Evolutionary conservation across 495 filamentous ascomycete genomes (phyloP), one percentile per base, ranked within the genome.

Genomic region (Glarea lozoyensis): DNA sequence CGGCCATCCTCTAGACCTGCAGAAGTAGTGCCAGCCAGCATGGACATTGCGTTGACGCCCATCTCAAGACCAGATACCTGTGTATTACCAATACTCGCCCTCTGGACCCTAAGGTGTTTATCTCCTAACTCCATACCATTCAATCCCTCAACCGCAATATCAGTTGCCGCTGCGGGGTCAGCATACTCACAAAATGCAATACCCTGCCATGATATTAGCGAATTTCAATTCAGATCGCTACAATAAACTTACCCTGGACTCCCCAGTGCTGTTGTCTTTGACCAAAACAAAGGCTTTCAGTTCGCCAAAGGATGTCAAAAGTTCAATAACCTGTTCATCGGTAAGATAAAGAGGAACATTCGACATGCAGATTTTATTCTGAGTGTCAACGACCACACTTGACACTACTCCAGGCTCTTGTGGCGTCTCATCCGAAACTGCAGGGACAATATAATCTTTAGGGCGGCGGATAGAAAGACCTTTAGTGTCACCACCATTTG

Each of bases 11-110:
- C 85, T 27, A 83, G 59, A 46, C 88, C 82, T 32, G 72, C 70
- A 23, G 83, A 84, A 6, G 85, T 90, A 25, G 90, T 95, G 33
- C 89, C 88, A 23, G 92, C 92, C 56, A 99, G 88, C 86, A 97
- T 89, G 21, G 88, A 92, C 87, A 99, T 97, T 48, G 90, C 93
- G 49, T 94, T 95, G 47, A 97, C 89, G 19, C 89, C 82, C 82
- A 95, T 90, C 53, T 97, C 92, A 13, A 92, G 69, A 32, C 88
- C 86, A 38, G 85, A 68, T 10, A 86, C 88, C 60, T 99, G 92
- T 19, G 86, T 89, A 50, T 84, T 81, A 43, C 92, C 92, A 49
- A 96, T 84, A 65, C 87, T 93, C 41, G 92, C 92, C 54, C 86
- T 84, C 45, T 78, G 66, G 21, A 95, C 86, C 65, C 84, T 88